These are phyloP conservation scores for Corymbia maculata DNA, from an alignment of 345 rosid genomes.

Conservation along the genomic window DNA sequence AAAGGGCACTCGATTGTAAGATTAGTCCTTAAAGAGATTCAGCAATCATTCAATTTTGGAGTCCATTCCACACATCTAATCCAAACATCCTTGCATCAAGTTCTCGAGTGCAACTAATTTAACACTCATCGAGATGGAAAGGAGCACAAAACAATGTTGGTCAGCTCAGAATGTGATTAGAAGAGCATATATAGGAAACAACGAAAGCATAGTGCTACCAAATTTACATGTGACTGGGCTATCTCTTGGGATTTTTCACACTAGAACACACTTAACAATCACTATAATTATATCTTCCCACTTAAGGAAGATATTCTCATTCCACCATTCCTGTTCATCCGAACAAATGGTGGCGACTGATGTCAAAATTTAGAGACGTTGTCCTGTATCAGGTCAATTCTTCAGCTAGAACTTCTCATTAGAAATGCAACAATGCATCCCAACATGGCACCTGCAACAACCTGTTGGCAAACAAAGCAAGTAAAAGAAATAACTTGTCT, in stretches of 20 bases:
- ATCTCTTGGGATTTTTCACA: neutral
- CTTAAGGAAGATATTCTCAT: neutral
- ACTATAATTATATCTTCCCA: neutral
- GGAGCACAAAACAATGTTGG: neutral
- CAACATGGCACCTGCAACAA: slow-evolving; percentile 38
- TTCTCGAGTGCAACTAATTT: neutral
- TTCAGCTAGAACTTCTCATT: slow-evolving; percentile 15
- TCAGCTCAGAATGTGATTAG: neutral
- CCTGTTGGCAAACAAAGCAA: slow-evolving; percentile 20
- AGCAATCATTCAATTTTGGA: neutral
- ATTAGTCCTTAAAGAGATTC: neutral
- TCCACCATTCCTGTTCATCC: neutral
- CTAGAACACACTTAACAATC: neutral
- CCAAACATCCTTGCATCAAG: neutral
- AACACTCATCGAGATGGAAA: neutral
- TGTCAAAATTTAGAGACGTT: neutral
- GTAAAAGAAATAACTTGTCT: neutral
- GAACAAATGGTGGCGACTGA: neutral
- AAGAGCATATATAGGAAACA: neutral
- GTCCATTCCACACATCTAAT: neutral
- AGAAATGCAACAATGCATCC: slow-evolving; percentile 39
- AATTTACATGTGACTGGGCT: neutral
- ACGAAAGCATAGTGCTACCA: neutral
- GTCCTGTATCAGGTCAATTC: neutral
- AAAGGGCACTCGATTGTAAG: neutral